Evolutionary conservation across 2,329 filamentous ascomycete species (phyloP).

Genomic region (Waltergamsia citrina): DNA sequence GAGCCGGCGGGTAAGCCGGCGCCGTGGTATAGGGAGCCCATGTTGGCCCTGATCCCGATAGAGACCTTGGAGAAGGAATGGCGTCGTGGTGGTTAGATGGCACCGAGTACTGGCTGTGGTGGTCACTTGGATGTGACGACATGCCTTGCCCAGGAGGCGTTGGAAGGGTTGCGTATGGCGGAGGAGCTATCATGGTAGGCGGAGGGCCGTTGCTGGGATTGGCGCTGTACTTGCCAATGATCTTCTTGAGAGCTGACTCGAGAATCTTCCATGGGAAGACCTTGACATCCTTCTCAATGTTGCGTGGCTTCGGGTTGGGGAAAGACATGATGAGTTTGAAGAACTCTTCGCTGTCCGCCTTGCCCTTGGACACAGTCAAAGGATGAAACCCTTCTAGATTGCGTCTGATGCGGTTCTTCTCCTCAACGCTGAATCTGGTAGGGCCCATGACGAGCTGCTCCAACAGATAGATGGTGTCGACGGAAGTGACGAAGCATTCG

Average conservation of each 20-base stretch:
- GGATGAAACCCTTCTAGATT: slow-evolving; percentile 94
- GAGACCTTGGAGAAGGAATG: slow-evolving; percentile 42
- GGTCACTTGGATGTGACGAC: slow-evolving; percentile 17
- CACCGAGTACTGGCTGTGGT: slow-evolving; percentile 28
- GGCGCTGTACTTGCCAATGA: slow-evolving; percentile 88
- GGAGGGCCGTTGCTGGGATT: slow-evolving; percentile 26
- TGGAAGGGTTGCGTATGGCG: slow-evolving; percentile 32
- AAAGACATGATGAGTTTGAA: slow-evolving; percentile 99
- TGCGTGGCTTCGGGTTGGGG: slow-evolving; percentile 85
- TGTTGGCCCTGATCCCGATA: slow-evolving; percentile 35
- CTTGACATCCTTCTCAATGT: slow-evolving; percentile 99
- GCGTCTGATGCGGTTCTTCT: slow-evolving; percentile 94
- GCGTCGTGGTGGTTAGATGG: slow-evolving; percentile 35
- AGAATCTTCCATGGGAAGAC: slow-evolving; percentile 96
- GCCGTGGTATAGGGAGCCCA: slow-evolving; percentile 36
- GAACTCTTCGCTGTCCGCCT: slow-evolving; percentile 87
- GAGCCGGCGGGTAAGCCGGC: slow-evolving; percentile 19
- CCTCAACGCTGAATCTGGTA: slow-evolving; percentile 84
- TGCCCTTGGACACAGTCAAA: slow-evolving; percentile 86
- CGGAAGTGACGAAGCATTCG: slow-evolving; percentile 89
- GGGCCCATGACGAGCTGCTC: slow-evolving; percentile 74
- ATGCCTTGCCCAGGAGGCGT: slow-evolving; percentile 30
- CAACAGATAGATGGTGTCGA: slow-evolving; percentile 92
- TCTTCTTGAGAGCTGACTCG: slow-evolving; percentile 83
- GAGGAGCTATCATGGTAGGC: slow-evolving; percentile 28